Evolutionary conservation across 2,329 filamentous ascomycete genomes (phyloP), one percentile per base, ranked within the genome.

Genomic region (Aspergillus quadricinctus): DNA sequence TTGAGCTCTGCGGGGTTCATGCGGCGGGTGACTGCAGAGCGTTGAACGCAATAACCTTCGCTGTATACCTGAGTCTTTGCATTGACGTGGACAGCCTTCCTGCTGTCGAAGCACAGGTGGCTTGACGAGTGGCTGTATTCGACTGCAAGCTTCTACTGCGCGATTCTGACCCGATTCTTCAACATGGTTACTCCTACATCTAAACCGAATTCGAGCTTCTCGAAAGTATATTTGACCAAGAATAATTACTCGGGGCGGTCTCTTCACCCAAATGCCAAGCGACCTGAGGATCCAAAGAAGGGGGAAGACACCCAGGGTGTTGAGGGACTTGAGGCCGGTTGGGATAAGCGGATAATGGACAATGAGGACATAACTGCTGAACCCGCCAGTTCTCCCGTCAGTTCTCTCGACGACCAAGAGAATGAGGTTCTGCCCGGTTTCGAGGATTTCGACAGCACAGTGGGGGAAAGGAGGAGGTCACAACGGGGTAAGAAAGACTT

Each of bases 401-500:
- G 11, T 10, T 27, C 21, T 14, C 21, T 23, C 14, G 43, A 46
- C 2, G 43, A 27, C n/a, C 43, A 46, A 7, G 43, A 46, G 23
- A 23, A 46, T 14, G 43, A 27, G 21, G 11, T 17, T 23, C 21
- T 10, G 5, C 43, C 43, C 10, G 43, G 43, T 46, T 46, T 46
- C 14, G 43, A 46, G 43, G 21, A 46, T 3, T 46, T 46, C 17
- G 43, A 46, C 23, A 46, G 37, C 46, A 17, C 7, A 41, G 49
- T 21, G 56, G 52, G 28, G 41, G 46, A 45, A 43, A 48, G 31
- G 49, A 46, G 25, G n/a, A 46, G 31, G 31, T 43, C 52, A 27
- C 49, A 52, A 17, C 49, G 51, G 37, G 53, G 46, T 17, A 53
- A 48, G 21, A 54, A 37, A 9, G 50, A 49, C 28, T 51, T 50